These are phyloP conservation scores for Leccinum pachyderme DNA, from an alignment of 1,284 basidiomycete genomes.

Conservation along the genomic window DNA sequence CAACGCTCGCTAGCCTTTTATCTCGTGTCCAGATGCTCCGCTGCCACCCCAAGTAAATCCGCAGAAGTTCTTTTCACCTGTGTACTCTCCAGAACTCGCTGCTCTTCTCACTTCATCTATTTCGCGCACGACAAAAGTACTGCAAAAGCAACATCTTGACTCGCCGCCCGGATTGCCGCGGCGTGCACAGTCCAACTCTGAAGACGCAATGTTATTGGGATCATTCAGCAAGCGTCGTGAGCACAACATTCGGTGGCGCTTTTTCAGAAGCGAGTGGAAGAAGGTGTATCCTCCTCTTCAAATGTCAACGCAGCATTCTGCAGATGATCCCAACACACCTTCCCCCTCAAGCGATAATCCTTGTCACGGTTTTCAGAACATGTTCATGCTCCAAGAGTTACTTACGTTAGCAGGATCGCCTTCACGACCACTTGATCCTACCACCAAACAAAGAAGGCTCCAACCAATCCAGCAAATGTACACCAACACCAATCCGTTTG, in stretches of 20 bases:
- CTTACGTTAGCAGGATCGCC: constrained; percentile 43
- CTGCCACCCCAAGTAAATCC: constrained; percentile 49
- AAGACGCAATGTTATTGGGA: constrained; percentile 60
- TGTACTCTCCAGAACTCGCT: constrained; percentile 58
- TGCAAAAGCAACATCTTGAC: constrained; percentile 39
- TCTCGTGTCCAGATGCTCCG: constrained; percentile 43
- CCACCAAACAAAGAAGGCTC: constrained; percentile 10
- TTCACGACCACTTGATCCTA: constrained; percentile 5
- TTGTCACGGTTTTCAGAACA: constrained; percentile 44
- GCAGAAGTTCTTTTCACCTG: constrained; percentile 55
- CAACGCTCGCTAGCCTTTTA: constrained; percentile 46
- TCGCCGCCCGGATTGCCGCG: constrained; percentile 55
- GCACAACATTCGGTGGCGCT: constrained; percentile 70
- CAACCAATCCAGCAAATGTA: constrained; percentile 1
- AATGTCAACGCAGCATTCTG: constrained; percentile 26
- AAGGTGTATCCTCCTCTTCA: constrained; percentile 61
- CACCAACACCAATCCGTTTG: constrained; percentile 14
- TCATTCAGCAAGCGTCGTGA: constrained; percentile 68
- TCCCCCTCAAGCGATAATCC: constrained; percentile 24
- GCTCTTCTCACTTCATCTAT: constrained; percentile 55
- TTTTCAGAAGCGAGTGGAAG: constrained; percentile 52
- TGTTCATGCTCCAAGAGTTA: constrained; percentile 46
- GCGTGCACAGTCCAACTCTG: constrained; percentile 55
- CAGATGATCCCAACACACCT: constrained; percentile 1
- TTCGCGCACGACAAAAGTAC: constrained; percentile 48